These are phyloP conservation scores for Arthonia radiata DNA, from an alignment of 495 filamentous ascomycete genomes.

Conservation along the genomic window DNA sequence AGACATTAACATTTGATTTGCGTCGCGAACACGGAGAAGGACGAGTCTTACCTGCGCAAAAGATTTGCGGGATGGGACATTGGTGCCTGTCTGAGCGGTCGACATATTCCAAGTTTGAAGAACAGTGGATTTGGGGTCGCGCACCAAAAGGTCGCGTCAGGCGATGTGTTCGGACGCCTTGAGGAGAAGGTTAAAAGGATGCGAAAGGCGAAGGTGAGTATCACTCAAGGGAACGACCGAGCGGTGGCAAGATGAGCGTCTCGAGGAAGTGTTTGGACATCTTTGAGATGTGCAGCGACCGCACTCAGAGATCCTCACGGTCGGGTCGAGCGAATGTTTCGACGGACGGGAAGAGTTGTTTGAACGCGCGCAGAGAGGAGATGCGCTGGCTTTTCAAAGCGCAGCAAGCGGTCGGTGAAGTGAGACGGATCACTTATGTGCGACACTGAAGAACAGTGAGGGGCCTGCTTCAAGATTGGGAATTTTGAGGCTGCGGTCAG, in stretches of 20 bases:
- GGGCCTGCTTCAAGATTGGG: too few relatives aligned
- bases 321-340: too few relatives aligned
- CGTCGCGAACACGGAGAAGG: background rate
- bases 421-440: too few relatives aligned
- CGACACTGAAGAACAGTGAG: too few relatives aligned
- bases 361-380: too few relatives aligned
- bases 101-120: background rate
- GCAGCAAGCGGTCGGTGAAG: too few relatives aligned
- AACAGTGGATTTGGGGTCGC: background rate
- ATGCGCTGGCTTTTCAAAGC: too few relatives aligned
- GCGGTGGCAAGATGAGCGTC: background rate
- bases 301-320: too few relatives aligned
- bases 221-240: background rate
- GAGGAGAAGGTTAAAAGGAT: background rate
- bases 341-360: too few relatives aligned
- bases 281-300: too few relatives aligned
- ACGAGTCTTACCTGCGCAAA: constrained; percentile 1
- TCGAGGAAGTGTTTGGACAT: background rate
- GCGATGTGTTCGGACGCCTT: background rate
- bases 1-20: background rate
- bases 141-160: background rate
- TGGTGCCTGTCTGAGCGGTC: background rate
- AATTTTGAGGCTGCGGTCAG: too few relatives aligned
- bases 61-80: background rate
- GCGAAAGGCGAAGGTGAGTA: background rate